These are phyloP conservation scores for Arthrobotrys sinensis DNA, from an alignment of 2,329 filamentous ascomycete species.

Conservation along the genomic window DNA sequence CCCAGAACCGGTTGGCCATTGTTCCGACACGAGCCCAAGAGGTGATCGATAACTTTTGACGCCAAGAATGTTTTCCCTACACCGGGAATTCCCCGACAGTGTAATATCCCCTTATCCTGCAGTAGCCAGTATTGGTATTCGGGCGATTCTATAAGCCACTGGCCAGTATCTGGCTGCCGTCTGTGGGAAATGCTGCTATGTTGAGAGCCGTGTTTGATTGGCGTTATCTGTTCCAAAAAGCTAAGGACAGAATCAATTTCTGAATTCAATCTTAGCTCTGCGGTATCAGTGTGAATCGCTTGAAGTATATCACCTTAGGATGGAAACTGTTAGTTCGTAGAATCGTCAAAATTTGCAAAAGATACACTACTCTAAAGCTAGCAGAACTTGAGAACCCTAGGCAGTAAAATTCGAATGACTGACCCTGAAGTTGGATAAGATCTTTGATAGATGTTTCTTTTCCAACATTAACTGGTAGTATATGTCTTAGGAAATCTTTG, in stretches of 20 bases:
- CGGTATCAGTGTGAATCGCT: not conserved
- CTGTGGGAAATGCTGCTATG: slow-evolving; percentile 67
- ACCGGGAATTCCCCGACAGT: slow-evolving; percentile 19
- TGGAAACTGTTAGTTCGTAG: not conserved
- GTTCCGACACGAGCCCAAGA: not conserved
- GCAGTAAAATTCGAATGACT: not conserved
- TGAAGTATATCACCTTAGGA: not conserved
- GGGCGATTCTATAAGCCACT: slow-evolving; percentile 19
- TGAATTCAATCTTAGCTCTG: not conserved
- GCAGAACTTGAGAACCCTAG: too few relatives aligned
- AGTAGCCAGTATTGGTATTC: slow-evolving; percentile 4
- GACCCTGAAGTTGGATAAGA: not conserved
- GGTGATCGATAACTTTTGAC: slow-evolving; percentile 22
- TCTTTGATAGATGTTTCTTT: not conserved
- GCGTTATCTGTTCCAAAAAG: slow-evolving; percentile 68
- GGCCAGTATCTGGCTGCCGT: slow-evolving; percentile 11
- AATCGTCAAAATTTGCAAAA: too few relatives aligned
- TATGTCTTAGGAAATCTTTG: slow-evolving; percentile 23
- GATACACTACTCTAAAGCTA: too few relatives aligned
- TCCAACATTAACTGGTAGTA: not conserved
- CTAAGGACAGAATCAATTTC: not conserved
- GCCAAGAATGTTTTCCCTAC: slow-evolving; percentile 32
- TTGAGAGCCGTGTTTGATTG: slow-evolving; percentile 66
- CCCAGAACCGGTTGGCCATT: slow-evolving; percentile 5
- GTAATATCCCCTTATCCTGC: slow-evolving; percentile 3